phyloP scores from a whole-genome alignment of 305 asterid genomes.

The Rubia peregrina region DNA sequence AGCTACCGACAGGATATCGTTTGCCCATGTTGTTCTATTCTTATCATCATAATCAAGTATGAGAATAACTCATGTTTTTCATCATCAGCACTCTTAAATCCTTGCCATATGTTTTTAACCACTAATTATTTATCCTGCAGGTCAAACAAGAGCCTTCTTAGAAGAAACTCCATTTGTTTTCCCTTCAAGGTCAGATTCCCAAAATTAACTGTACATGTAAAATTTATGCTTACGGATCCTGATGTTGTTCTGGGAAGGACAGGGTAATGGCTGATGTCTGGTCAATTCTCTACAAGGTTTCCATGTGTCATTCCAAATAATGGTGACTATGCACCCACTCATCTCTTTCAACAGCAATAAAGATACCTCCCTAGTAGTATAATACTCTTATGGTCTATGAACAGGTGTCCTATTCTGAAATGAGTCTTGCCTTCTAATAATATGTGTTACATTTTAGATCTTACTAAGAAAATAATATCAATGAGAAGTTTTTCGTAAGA shows the following conservation, averaged over 20 bases:
- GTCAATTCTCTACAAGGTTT: conserved; percentile 24
- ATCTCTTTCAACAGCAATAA: not conserved
- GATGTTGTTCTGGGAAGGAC: conserved; percentile 8
- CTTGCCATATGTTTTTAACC: not conserved
- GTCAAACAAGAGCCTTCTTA: not conserved
- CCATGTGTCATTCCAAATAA: conserved; percentile 28
- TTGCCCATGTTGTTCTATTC: not conserved
- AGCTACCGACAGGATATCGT: not conserved
- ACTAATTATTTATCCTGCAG: not conserved
- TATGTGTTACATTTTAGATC: not conserved
- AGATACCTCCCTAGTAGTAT: not conserved
- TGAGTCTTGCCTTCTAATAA: not conserved
- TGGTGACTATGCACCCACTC: not conserved
- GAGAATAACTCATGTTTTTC: conserved; percentile 3
- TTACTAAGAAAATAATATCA: not conserved
- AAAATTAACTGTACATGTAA: not conserved
- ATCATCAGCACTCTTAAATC: not conserved
- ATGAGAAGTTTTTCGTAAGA: not conserved
- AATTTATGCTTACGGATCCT: not conserved
- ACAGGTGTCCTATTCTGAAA: not conserved
- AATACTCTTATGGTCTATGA: not conserved
- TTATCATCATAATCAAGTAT: conserved; percentile 1
- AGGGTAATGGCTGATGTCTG: conserved; percentile 15
- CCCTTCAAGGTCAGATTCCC: not conserved
- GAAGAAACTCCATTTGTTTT: not conserved